Percentiles rank a stretch among this genome's conserved stretches.
These are phyloP conservation scores for Penicillium longicatenatum DNA, from an alignment of 495 filamentous ascomycete genomes.

Conservation along the genomic window DNA sequence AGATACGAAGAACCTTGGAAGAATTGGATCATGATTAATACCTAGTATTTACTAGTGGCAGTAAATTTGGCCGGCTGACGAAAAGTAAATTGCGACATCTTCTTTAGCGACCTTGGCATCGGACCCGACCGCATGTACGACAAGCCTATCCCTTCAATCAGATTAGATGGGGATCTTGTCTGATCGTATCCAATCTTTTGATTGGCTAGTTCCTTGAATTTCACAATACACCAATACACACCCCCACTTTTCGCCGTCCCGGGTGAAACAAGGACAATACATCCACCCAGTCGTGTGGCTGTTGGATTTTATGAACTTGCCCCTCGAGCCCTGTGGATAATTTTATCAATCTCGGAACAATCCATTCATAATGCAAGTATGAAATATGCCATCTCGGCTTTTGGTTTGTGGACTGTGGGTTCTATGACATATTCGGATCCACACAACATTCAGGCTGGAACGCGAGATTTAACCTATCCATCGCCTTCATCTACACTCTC, in stretches of 20 bases:
- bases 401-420: too few relatives aligned
- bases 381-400: too few relatives aligned
- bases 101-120: background rate
- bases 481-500: too few relatives aligned
- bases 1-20: background rate
- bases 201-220: background rate
- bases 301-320: background rate
- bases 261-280: background rate
- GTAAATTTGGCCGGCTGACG: background rate
- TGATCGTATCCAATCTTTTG: background rate
- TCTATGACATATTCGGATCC: too few relatives aligned
- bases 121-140: background rate
- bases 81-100: slow-evolving; percentile 1
- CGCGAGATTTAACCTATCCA: too few relatives aligned
- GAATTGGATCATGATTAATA: too few relatives aligned
- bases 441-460: too few relatives aligned
- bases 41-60: background rate
- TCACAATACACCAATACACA: background rate
- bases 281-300: background rate
- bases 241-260: background rate
- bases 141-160: background rate
- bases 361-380: too few relatives aligned
- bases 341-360: too few relatives aligned
- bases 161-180: slow-evolving; percentile 6
- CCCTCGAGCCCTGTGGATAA: too few relatives aligned